Conservation (phyloP, 2,329 filamentous ascomycete genomes). For the Ascochyta lentis region DNA sequence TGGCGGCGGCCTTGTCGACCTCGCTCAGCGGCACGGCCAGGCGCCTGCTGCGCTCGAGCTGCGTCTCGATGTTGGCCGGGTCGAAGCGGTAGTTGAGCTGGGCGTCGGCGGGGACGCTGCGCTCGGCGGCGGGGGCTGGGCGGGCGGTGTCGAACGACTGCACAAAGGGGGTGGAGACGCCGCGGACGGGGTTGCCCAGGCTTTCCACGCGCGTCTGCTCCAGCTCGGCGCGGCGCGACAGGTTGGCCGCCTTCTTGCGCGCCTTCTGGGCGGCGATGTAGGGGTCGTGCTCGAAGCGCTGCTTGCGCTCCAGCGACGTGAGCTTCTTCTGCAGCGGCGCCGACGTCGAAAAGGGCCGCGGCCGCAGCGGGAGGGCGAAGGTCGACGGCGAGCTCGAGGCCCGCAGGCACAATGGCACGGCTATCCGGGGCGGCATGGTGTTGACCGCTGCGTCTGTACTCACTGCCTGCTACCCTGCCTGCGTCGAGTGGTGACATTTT, state of each 20-base stretch:
- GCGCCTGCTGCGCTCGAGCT: conserved; percentile 70
- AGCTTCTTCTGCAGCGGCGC: conserved; percentile 64
- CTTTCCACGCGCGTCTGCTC: conserved; percentile 67
- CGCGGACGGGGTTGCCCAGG: conserved; percentile 80
- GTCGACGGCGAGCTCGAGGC: conserved; percentile 42
- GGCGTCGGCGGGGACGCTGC: conserved; percentile 37
- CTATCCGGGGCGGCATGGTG: conserved; percentile 58
- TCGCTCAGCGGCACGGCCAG: conserved; percentile 65
- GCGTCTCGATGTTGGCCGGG: conserved; percentile 68
- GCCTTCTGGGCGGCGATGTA: conserved; percentile 82
- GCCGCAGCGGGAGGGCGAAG: conserved; percentile 62
- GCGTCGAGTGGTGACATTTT: too few species aligned
- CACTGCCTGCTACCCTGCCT: neutral
- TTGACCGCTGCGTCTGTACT: neutral
- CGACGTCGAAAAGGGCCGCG: conserved; percentile 65
- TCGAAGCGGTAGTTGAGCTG: conserved; percentile 80
- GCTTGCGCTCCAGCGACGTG: conserved; percentile 56
- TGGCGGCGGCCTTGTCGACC: conserved; percentile 12
- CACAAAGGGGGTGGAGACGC: conserved; percentile 80
- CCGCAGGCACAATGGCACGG: conserved; percentile 52
- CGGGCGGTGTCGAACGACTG: conserved; percentile 75
- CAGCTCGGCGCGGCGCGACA: conserved; percentile 75
- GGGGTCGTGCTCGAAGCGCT: conserved; percentile 75
- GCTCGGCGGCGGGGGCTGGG: conserved; percentile 34
- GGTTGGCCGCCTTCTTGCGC: conserved; percentile 82